Conservation (phyloP, 2,329 filamentous ascomycete species). For the Penicillium expansum region DNA sequence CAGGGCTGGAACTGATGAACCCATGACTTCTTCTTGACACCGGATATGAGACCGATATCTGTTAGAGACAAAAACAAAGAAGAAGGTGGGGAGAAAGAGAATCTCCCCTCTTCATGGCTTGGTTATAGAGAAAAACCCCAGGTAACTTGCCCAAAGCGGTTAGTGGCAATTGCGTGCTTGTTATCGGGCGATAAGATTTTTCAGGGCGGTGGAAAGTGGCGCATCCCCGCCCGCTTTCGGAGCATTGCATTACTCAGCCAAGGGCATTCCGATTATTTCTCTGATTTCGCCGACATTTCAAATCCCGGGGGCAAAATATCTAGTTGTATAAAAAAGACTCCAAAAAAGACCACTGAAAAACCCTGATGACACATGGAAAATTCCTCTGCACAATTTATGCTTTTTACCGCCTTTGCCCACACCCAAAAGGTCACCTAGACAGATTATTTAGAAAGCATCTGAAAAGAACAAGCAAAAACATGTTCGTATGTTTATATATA, state of each 20-base stretch:
- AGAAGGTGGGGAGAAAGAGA: conserved; percentile 23
- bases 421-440: no score
- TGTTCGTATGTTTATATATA: no score
- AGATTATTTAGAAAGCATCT: no score
- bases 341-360: no score
- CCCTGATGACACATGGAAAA: no score
- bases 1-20: conserved; percentile 44
- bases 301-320: no score
- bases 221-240: conserved; percentile 1
- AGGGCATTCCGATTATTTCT: no score
- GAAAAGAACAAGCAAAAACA: no score
- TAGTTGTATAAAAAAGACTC: no score
- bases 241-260: not conserved
- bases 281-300: no score
- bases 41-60: conserved; percentile 22
- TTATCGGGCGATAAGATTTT: conserved; percentile 27
- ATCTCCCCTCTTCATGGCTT: conserved; percentile 14
- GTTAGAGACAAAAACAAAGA: conserved; percentile 23
- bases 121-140: conserved; percentile 31
- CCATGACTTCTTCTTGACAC: conserved; percentile 32
- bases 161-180: conserved; percentile 38
- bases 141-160: conserved; percentile 27
- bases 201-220: conserved; percentile 4
- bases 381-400: no score
- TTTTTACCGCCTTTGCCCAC: no score